Evolutionary conservation across 148 eudicot genomes (phyloP).

Genomic region (Cornus controversa): DNA sequence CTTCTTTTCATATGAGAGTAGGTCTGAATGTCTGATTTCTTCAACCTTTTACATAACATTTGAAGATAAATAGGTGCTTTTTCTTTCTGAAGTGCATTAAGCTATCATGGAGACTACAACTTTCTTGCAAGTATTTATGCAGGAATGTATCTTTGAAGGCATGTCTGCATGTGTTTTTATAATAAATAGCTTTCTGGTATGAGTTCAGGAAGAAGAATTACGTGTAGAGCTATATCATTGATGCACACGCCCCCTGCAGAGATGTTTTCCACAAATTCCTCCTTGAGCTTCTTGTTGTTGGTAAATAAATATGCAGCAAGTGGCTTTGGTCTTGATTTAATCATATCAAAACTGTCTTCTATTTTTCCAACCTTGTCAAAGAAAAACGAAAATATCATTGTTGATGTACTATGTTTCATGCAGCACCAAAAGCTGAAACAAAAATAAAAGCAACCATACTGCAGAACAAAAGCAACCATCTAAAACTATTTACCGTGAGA

Average conservation of each 20-base stretch:
- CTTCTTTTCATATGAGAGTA: not conserved
- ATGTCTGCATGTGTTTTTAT: not conserved
- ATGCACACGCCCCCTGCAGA: constrained; percentile 55
- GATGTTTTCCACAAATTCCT: constrained; percentile 39
- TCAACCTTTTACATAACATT: not conserved
- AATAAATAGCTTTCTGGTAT: not conserved
- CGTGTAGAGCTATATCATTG: constrained; percentile 59
- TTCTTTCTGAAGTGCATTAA: not conserved
- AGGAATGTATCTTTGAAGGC: not conserved
- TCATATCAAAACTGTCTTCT: constrained; percentile 44
- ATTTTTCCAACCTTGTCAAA: constrained; percentile 44
- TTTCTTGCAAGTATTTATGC: not conserved
- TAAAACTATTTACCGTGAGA: constrained; percentile 39
- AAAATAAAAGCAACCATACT: not conserved
- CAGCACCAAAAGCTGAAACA: not conserved
- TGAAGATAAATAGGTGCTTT: not conserved
- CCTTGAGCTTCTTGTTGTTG: constrained; percentile 49
- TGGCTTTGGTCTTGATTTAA: constrained; percentile 56
- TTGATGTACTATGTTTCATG: not conserved
- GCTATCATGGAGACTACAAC: not conserved
- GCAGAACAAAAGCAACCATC: not conserved
- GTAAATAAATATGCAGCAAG: constrained; percentile 69
- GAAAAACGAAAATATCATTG: constrained; percentile 1
- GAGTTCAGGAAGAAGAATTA: constrained; percentile 23
- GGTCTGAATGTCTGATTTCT: not conserved